Conservation (phyloP, 2,329 filamentous ascomycete species). For the Nigrospora oryzae region DNA sequence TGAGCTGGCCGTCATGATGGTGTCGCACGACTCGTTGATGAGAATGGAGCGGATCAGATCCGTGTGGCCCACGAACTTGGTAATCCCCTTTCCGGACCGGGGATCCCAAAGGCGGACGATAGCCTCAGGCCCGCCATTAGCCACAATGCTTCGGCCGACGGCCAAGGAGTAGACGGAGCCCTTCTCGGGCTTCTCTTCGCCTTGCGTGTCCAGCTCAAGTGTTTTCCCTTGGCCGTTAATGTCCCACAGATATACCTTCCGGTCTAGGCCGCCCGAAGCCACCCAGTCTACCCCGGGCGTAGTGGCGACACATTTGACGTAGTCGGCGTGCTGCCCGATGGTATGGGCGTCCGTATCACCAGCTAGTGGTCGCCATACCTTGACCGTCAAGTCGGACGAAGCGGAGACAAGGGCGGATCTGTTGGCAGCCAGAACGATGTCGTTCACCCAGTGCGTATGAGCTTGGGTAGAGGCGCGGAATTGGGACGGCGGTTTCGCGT, state of each 20-base stretch:
- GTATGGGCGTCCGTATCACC: constrained; percentile 62
- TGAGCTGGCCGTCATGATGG: constrained; percentile 86
- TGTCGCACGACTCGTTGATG: constrained; percentile 81
- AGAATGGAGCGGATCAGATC: constrained; percentile 90
- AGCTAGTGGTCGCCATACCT: constrained; percentile 76
- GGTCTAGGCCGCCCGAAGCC: constrained; percentile 86
- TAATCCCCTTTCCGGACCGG: constrained; percentile 79
- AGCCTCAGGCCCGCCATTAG: constrained; percentile 89
- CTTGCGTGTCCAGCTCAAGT: constrained; percentile 75
- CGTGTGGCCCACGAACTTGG: constrained; percentile 93
- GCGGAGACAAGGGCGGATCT: constrained; percentile 78
- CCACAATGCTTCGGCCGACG: constrained; percentile 71
- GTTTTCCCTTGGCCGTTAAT: constrained; percentile 79
- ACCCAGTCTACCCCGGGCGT: constrained; percentile 71
- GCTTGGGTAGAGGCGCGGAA: constrained; percentile 59
- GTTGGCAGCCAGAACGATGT: constrained; percentile 72
- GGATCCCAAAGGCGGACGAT: constrained; percentile 90
- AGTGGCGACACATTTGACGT: constrained; percentile 87
- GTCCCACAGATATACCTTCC: constrained; percentile 91
- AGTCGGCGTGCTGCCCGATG: constrained; percentile 90
- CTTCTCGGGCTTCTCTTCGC: constrained; percentile 79
- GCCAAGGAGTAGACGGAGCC: constrained; percentile 91
- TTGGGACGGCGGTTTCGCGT: constrained; percentile 38
- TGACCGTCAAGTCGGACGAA: constrained; percentile 89
- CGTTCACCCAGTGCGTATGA: constrained; percentile 95